Evolutionary conservation across 2,329 filamentous ascomycete genomes (phyloP), one percentile per base, ranked within the genome.

Genomic region (Hypoxylon sp.): DNA sequence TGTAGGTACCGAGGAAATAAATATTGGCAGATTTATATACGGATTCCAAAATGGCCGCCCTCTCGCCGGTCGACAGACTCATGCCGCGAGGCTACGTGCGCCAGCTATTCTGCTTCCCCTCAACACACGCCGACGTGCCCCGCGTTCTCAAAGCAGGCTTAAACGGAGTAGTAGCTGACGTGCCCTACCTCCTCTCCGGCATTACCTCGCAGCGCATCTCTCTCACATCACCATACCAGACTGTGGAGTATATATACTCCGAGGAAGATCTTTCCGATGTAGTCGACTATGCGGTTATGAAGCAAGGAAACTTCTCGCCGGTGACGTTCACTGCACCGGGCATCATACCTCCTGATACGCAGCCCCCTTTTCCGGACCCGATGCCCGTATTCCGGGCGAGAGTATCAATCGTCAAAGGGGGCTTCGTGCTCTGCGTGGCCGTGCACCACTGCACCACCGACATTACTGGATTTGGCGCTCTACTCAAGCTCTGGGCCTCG

Each of bases 401-500:
- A 13, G 53, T 72, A 24, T 67, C 69, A 7, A 48, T 68, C 2
- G 61, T 73, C n/a, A 59, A 62, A 1, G 71, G 71, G 3, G 72
- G 73, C 0, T 61, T 65, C 34, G 43, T 75, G 3, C 56, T 75
- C 11, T 72, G 64, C 19, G 65, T 75, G 4, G 70, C 71, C 2
- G 34, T 74, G 6, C 71, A 75, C 47, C 72, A 75, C 17, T 56
- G 53, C 46, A 69, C 70, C 3, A 72, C 69, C 6, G 74, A 75
- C 24, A 73, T 75, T 47, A 74, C 73, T 1, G 74, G 74, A 10
- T 69, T 71, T 19, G 73, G 67, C 7, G 49, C 61, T 4, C 60
- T 75, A 24, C 69, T 75, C n/a, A 69, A 68, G 44, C 59, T 74
- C 4, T 75, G 74, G 73, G 71, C 73, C 11, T 60, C 72, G 15